Evolutionary conservation across 257 asterid genomes (phyloP).

Genomic region (Salvia miltiorrhiza): DNA sequence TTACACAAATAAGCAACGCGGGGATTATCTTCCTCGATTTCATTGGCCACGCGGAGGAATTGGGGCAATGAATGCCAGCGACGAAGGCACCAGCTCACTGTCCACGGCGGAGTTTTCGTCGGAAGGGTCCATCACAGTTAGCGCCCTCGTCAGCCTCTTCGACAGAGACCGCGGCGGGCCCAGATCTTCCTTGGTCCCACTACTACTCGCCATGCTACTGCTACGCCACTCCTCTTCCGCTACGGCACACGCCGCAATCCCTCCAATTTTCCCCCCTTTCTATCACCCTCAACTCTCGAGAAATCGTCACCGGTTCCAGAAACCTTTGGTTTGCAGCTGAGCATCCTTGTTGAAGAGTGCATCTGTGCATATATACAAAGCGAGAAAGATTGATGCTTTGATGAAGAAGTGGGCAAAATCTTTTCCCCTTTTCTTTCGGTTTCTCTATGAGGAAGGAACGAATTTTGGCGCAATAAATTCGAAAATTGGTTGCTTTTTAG

Average conservation of each 20-base stretch:
- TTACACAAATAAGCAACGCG: constrained; percentile 86
- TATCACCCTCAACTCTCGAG: neutral
- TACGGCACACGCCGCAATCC: neutral
- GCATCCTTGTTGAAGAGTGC: constrained; percentile 14
- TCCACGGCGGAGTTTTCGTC: constrained; percentile 59
- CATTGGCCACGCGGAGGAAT: constrained; percentile 92
- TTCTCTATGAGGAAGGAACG: constrained; percentile 70
- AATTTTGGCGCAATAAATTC: constrained; percentile 32
- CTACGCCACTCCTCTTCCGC: constrained; percentile 9
- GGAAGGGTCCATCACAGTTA: constrained; percentile 56
- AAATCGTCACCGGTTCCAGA: constrained; percentile 13
- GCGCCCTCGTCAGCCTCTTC: constrained; percentile 50
- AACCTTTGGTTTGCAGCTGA: constrained; percentile 20
- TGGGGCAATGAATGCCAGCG: constrained; percentile 76
- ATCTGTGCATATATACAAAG: constrained; percentile 1
- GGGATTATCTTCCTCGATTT: constrained; percentile 56
- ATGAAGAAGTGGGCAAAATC: constrained; percentile 52
- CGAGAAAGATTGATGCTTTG: constrained; percentile 56
- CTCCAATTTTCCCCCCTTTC: neutral
- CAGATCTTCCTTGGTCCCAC: constrained; percentile 71
- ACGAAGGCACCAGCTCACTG: constrained; percentile 93
- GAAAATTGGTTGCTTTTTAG: constrained; percentile 2
- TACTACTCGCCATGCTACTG: constrained; percentile 82
- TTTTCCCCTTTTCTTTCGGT: constrained; percentile 32
- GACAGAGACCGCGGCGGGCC: constrained; percentile 70